Evolutionary conservation across 2,329 filamentous ascomycete species (phyloP), one percentile per base, ranked within the genome.

Genomic region (Stagonosporopsis rhizophila): DNA sequence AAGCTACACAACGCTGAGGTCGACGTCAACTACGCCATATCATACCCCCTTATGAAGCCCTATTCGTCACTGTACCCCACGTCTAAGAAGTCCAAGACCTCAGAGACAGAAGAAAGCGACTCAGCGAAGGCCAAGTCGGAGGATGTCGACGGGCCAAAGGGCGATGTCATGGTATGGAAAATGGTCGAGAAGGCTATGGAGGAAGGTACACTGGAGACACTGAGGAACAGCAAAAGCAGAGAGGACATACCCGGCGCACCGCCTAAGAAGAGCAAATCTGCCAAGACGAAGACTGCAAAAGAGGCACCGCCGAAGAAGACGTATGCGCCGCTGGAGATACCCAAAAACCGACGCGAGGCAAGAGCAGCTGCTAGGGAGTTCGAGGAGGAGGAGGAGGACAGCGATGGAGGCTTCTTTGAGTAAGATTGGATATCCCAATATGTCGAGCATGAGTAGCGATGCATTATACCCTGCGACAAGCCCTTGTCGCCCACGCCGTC

Each of bases 11-110:
- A 85, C 22, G 86, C 86, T 23, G 84, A 92, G 69, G 85, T 93
- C 12, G 90, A 94, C 69, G 79, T 90, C 60, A 87, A 90, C 65
- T 95, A 95, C 70, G 86, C 90, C 1, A 82, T 85, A 49, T 89
- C 88, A 74, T 90, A 85, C 60, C 91, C 91, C 1, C 84, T 90
- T 40, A 80, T 87, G 66, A 86, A 90, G 73, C 80, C 83, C 20
- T 95, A 95, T 75, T 81, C 90, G 61, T 81, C 83, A 19, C 72
- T 88, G 2, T 88, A 82, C 60, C 73, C 75, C 4, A 71, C 62
- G 19, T 59, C 67, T 14, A 69, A 69, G 44, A 70, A 59, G 25
- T 65, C 38, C 38, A 56, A 42, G 49, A 44, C 64, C 4, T 41
- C 56, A 38, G 70, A 67, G 34, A 74, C 71, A 3, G 61, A 59